Conservation (phyloP, 2,329 filamentous ascomycete species). For the Verticillium longisporum region DNA sequence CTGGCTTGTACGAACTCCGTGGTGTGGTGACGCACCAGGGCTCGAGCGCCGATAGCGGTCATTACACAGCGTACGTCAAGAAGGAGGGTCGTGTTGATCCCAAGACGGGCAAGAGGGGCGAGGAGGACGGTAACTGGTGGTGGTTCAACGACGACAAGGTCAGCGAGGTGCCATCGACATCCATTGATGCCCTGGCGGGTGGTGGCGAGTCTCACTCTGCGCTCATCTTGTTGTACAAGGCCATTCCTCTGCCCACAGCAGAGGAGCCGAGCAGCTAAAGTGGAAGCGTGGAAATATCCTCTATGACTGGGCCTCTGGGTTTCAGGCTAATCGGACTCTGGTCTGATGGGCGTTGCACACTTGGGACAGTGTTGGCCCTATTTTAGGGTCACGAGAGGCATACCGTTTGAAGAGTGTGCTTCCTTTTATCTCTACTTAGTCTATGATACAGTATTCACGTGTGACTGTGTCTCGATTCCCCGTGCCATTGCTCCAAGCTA, state of each 20-base stretch:
- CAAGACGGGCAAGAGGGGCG: conserved; percentile 67
- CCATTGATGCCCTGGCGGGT: conserved; percentile 83
- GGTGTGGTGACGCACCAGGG: conserved; percentile 96
- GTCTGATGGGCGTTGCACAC: background rate
- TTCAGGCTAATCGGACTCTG: conserved; percentile 8
- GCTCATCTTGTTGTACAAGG: conserved; percentile 71
- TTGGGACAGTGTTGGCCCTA: background rate
- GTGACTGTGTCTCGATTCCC: background rate
- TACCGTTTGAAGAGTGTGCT: background rate
- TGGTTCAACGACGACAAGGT: conserved; percentile 99
- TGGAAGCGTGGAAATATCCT: conserved; percentile 10
- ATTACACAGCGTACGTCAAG: conserved; percentile 98
- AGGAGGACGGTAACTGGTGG: conserved; percentile 96
- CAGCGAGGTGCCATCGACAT: conserved; percentile 81
- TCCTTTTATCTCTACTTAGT: background rate
- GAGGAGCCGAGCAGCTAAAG: conserved; percentile 31
- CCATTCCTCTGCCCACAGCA: conserved; percentile 59
- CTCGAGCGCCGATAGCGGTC: conserved; percentile 91
- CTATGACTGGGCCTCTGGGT: background rate
- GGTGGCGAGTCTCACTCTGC: conserved; percentile 85
- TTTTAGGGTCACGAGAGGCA: background rate
- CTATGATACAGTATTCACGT: background rate
- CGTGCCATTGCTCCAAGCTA: background rate
- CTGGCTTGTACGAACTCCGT: conserved; percentile 88
- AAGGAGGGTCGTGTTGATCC: conserved; percentile 70